Evolutionary conservation across 352 stramenopile genomes (phyloP).

Genomic region (Globisporangium nodosum): DNA sequence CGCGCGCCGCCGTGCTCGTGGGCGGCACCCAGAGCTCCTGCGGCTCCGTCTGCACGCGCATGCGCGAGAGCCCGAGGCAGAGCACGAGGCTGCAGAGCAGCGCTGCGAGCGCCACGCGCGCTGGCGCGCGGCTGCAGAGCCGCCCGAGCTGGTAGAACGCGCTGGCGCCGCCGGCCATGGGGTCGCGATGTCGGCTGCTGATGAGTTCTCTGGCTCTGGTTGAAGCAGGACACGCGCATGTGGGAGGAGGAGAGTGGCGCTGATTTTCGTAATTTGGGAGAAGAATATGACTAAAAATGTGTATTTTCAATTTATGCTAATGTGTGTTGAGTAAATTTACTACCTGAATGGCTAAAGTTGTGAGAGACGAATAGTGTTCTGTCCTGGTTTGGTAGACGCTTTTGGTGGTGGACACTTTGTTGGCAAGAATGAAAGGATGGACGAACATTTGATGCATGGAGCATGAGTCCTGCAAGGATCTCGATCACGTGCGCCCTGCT

Average conservation of each 20-base stretch:
- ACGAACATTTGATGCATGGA: too few species aligned
- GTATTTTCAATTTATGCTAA: background rate
- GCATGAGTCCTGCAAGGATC: too few species aligned
- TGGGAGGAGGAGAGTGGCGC: too few species aligned
- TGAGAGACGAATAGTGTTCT: too few species aligned
- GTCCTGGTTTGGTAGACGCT: too few species aligned
- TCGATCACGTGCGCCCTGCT: too few species aligned
- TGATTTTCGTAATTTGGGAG: background rate
- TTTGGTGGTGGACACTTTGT: background rate
- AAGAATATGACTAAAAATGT: background rate
- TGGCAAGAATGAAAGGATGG: too few species aligned
- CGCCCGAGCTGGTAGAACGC: slow-evolving; percentile 47
- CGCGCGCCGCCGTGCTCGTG: slow-evolving; percentile 42
- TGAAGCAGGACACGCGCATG: background rate
- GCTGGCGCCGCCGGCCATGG: background rate
- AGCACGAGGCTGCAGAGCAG: slow-evolving; percentile 44
- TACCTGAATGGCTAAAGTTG: too few species aligned
- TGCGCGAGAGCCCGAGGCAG: slow-evolving; percentile 48
- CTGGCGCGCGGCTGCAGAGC: slow-evolving; percentile 42
- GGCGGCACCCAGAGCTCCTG: slow-evolving; percentile 81
- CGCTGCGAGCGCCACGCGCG: slow-evolving; percentile 37
- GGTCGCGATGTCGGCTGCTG: too few species aligned
- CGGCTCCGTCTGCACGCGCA: slow-evolving; percentile 71
- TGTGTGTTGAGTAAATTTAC: too few species aligned
- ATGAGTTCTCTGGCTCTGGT: background rate